Conservation (phyloP, 768 basidiomycete genomes). For the Neoboletus subvelutipes region DNA sequence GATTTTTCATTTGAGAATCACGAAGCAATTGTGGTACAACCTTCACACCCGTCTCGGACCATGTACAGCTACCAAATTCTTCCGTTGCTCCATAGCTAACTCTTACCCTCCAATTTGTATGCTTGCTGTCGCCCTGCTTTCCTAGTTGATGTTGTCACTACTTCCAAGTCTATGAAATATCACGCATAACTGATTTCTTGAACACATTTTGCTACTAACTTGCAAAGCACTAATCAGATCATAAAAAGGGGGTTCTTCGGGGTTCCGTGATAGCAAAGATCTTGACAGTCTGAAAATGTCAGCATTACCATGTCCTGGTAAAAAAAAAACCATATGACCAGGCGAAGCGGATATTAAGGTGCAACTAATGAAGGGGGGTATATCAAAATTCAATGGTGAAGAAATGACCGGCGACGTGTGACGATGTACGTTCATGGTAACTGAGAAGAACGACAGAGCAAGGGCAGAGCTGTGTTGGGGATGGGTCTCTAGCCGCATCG, state of each 20-base stretch:
- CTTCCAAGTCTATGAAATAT: not conserved
- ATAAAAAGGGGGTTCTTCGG: slow-evolving; percentile 21
- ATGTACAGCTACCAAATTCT: not conserved
- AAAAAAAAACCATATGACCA: slow-evolving; percentile 35
- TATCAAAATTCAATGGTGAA: slow-evolving; percentile 37
- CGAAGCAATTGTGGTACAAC: not conserved
- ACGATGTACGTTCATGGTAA: slow-evolving; percentile 29
- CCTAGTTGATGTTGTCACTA: slow-evolving; percentile 1
- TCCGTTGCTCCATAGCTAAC: not conserved
- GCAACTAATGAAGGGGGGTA: slow-evolving; percentile 35
- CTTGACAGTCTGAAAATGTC: slow-evolving; percentile 23
- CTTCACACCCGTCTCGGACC: not conserved
- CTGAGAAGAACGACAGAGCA: slow-evolving; percentile 20
- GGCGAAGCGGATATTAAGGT: slow-evolving; percentile 38
- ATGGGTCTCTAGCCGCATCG: slow-evolving; percentile 56
- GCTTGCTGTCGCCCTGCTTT: not conserved
- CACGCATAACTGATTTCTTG: slow-evolving; percentile 13
- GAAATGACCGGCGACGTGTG: slow-evolving; percentile 36
- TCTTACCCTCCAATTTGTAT: not conserved
- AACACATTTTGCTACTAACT: slow-evolving; percentile 24
- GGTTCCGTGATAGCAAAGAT: slow-evolving; percentile 28
- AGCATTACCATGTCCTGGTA: slow-evolving; percentile 30
- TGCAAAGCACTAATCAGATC: slow-evolving; percentile 34
- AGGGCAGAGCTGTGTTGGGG: slow-evolving; percentile 14
- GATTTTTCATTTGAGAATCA: not conserved